phyloP scores from a whole-genome alignment of 2,329 filamentous ascomycete species.

The Fusarium nodosum region DNA sequence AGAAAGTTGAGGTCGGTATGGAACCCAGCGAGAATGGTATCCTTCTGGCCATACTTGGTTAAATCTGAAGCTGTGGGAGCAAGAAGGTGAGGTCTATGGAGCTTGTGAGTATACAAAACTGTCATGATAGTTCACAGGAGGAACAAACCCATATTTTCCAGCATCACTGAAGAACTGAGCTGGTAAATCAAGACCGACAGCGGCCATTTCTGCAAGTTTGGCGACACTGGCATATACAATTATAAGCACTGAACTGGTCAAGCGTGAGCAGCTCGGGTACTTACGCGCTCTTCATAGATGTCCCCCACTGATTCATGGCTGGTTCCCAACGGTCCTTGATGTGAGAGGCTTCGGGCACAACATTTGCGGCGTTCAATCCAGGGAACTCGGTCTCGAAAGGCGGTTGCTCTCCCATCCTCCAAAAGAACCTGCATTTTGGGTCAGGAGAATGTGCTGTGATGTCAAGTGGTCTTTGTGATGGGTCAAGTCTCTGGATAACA shows the following conservation, averaged over 20 bases:
- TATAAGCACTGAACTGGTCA: not conserved
- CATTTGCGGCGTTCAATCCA: conserved; percentile 67
- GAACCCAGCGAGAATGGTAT: conserved; percentile 74
- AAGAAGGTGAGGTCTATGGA: conserved; percentile 68
- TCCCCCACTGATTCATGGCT: conserved; percentile 70
- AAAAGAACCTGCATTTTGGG: conserved; percentile 74
- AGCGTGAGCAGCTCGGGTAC: conserved; percentile 46
- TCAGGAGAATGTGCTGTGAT: conserved; percentile 69
- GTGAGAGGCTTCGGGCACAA: conserved; percentile 64
- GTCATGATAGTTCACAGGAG: not conserved
- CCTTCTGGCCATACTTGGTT: conserved; percentile 63
- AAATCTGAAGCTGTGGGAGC: conserved; percentile 73
- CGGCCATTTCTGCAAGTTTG: conserved; percentile 70
- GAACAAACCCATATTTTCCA: conserved; percentile 65
- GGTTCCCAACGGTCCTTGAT: conserved; percentile 66
- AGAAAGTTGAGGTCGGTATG: conserved; percentile 76
- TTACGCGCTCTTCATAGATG: conserved; percentile 71
- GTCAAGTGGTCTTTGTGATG: conserved; percentile 69
- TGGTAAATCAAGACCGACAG: conserved; percentile 67
- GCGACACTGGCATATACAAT: conserved; percentile 58
- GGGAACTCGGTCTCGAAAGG: conserved; percentile 69
- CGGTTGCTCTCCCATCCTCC: conserved; percentile 68
- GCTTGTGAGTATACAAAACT: not conserved
- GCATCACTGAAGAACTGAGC: conserved; percentile 67
- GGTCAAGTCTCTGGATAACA: conserved; percentile 67